Base-by-base conservation (phyloP, 192 early-diverging fungal species). In the Coemansia sp. region DNA sequence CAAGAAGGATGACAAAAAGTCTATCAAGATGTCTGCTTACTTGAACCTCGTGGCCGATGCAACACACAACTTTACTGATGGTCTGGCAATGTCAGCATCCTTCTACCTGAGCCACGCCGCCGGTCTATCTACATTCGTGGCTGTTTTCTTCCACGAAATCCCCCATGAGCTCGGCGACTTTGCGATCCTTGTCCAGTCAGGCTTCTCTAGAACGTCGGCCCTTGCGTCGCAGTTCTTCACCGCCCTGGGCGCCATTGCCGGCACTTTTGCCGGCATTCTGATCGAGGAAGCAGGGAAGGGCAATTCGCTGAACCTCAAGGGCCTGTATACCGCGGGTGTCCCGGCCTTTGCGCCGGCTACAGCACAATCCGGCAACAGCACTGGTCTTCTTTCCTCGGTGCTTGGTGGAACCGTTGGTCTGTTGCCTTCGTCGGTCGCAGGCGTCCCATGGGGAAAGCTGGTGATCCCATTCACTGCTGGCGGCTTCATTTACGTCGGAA, bases 381-480 rank as follows among this genome's bases (percentile, higher is more conserved):
- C 12, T 18, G 24, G 34, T 20, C 26, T 72, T 1, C 41, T 83
- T 36, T 57, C 73, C 14, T 38, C 62, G 16, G 44, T 72, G 33
- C 48, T 80, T 38, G 63, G 69, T 34, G 60, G 74, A 12, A 34
- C 72, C 0, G 44, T 84, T 12, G 68, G 71, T 11, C 21, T 78
- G 45, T 43, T 84, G 43, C 76, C 77, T 10, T 70, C 73, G 58
- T 56, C 73, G 0, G 82, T 85, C 12, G 89, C 90, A 10, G 88
- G 85, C 7, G 84, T 91, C 34, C 76, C 82, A n/a, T 85, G 83
- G 78, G 86, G 89, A 60, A 88, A 93, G 75, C 78, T 92, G 60
- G 91, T 94, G 11, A 94, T 94, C 73, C 93, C 93, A 5, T 92
- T 95, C 56, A 92, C 93, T 11, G 92, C 93, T 0, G 93, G 93